A percentile compares a stretch with the other conserved stretches of the same genome.
Evolutionary conservation across 2,329 filamentous ascomycete species (phyloP).

Genomic region (Colletotrichum sp.): DNA sequence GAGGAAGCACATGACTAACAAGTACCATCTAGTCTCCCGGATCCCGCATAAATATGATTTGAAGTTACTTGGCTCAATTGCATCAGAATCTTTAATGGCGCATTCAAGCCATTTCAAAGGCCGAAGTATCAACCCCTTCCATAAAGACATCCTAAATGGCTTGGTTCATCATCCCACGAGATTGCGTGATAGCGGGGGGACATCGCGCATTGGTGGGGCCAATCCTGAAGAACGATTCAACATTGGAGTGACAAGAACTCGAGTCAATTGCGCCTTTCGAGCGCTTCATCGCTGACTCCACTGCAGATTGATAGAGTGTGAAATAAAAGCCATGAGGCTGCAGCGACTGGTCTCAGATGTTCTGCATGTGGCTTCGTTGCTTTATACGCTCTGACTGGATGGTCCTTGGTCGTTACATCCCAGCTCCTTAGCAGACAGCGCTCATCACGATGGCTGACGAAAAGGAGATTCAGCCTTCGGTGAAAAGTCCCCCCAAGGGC

Average conservation of each 20-base stretch:
- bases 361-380: neutral
- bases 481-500: neutral
- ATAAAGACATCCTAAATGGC: neutral
- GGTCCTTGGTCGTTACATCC: neutral
- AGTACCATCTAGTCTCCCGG: neutral
- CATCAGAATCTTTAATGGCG: neutral
- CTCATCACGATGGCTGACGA: conserved; percentile 1
- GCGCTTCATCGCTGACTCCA: neutral
- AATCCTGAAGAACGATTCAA: neutral
- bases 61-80: neutral
- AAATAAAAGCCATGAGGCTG: neutral
- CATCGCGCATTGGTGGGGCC: neutral
- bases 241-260: neutral
- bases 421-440: neutral
- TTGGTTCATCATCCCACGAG: neutral
- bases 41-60: neutral
- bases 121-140: neutral
- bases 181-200: conserved; percentile 17
- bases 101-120: neutral
- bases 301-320: neutral
- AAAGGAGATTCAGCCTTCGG: neutral
- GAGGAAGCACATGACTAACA: neutral
- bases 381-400: neutral
- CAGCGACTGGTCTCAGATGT: neutral
- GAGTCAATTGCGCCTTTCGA: neutral